Evolutionary conservation across 2,329 filamentous ascomycete species (phyloP), one percentile per base, ranked within the genome.

Genomic region (Zymoseptoria passerinii): DNA sequence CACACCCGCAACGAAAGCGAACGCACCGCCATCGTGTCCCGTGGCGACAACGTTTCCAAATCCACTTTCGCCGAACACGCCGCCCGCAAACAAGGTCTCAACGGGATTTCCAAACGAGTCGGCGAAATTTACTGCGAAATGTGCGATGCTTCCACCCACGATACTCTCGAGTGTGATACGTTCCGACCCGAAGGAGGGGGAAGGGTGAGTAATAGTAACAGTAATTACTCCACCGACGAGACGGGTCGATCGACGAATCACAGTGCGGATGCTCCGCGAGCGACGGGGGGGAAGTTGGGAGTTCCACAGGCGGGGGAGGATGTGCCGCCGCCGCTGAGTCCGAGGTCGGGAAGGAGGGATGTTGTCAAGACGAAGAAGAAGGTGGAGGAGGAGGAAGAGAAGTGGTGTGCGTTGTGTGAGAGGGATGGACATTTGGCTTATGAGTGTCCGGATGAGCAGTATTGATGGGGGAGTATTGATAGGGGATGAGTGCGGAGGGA

Each of bases 361-460:
- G 28, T 56, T 35, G 50, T 2, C 18, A 50, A 61, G 56, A 23
- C 57, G 48, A 56, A 61, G 19, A 28, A 52, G 19, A 57, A 51
- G 1, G 60, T 56, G 35, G 50, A 57, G 48, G 52, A 49, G 67
- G 65, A 16, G 64, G 63, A 8, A 68, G 83, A 87, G 62, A 96
- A 96, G 76, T 99, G 94, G 94, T 99, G 94, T 74, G 94, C 94
- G 16, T 80, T 97, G 50, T 99, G 94, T 72, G 94, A 99, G 78
- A 85, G 90, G 62, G 94, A 99, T 69, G 94, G 94, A 13, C 94
- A 99, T 72, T 89, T 96, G 74, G 96, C 92, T 18, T 73, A 70
- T 58, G 71, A 74, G 58, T 74, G 72, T 59, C 71, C 72, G 23
- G 69, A 73, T 61, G 71, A 73, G 65, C 69, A 71, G 64, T 74